Percentiles rank a stretch among this genome's conserved stretches.
Evolutionary conservation across 2,329 filamentous ascomycete species (phyloP).

Genomic region (Sclerotinia sclerotiorum): DNA sequence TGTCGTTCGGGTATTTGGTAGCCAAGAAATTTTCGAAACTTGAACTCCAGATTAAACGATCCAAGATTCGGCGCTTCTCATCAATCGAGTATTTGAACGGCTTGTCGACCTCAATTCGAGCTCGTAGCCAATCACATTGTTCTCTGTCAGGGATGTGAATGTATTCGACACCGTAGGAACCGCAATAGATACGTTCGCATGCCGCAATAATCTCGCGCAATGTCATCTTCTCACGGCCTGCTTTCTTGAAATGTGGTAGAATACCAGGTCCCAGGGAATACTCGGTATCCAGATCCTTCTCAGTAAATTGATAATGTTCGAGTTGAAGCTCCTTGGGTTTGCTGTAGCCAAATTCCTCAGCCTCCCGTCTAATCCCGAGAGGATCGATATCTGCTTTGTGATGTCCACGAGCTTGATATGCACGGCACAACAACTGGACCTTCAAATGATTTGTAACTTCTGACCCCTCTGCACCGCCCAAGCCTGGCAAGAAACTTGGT

Average conservation of each 20-base stretch:
- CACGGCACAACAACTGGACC: constrained; percentile 93
- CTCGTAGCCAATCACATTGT: constrained; percentile 97
- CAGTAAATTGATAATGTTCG: constrained; percentile 91
- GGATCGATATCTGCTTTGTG: constrained; percentile 98
- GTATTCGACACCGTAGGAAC: constrained; percentile 96
- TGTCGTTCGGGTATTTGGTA: constrained; percentile 99
- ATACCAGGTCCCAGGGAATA: constrained; percentile 93
- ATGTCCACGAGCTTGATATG: constrained; percentile 96
- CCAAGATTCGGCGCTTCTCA: constrained; percentile 96
- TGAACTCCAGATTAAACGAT: constrained; percentile 97
- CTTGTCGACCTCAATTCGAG: constrained; percentile 88
- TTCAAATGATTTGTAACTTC: constrained; percentile 96
- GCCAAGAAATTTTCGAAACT: constrained; percentile 95
- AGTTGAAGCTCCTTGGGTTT: constrained; percentile 91
- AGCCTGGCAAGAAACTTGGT: constrained; percentile 67
- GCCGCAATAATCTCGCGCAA: constrained; percentile 89
- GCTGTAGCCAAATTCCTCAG: constrained; percentile 78
- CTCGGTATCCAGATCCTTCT: constrained; percentile 89
- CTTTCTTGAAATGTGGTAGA: constrained; percentile 86
- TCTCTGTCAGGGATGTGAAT: constrained; percentile 97
- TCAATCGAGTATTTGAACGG: constrained; percentile 98
- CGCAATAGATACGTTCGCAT: constrained; percentile 95
- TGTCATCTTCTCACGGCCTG: constrained; percentile 91
- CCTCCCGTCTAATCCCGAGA: constrained; percentile 85
- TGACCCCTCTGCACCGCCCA: constrained; percentile 67